Percentiles rank a stretch among this genome's conserved stretches.
Evolutionary conservation across 2,329 filamentous ascomycete species (phyloP).

Genomic region (Apiospora aurea): DNA sequence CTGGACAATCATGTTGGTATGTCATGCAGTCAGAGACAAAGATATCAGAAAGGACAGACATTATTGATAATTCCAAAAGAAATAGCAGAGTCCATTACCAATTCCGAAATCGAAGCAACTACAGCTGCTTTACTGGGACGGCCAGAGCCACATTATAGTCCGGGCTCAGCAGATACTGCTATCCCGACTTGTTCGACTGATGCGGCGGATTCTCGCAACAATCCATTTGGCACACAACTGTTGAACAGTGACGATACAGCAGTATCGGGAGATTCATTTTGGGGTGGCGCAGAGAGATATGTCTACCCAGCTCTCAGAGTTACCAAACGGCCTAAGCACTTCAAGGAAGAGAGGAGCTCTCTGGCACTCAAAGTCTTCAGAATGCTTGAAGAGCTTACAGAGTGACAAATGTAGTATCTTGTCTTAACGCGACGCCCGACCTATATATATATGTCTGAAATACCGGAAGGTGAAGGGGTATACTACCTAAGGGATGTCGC

Average conservation of each 20-base stretch:
- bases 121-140: slow-evolving; percentile 3
- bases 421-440: not conserved
- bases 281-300: not conserved
- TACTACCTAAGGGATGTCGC: not conserved
- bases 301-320: slow-evolving; percentile 5
- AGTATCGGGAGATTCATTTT: slow-evolving; percentile 4
- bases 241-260: not conserved
- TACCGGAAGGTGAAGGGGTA: not conserved
- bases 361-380: not conserved
- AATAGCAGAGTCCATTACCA: slow-evolving; percentile 8
- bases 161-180: slow-evolving; percentile 4
- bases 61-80: slow-evolving; percentile 1
- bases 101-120: slow-evolving; percentile 9
- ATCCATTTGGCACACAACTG: not conserved
- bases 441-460: slow-evolving; percentile 5
- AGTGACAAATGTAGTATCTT: not conserved
- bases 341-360: slow-evolving; percentile 2
- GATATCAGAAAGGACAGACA: not conserved
- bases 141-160: not conserved
- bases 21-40: slow-evolving; percentile 3
- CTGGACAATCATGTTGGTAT: slow-evolving; percentile 9
- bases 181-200: slow-evolving; percentile 1
- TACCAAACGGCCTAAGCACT: slow-evolving; percentile 10
- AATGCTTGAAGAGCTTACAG: slow-evolving; percentile 1
- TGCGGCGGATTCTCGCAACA: not conserved